Base-by-base conservation (phyloP, 768 basidiomycete genomes). In the Podaxis sp. region DNA sequence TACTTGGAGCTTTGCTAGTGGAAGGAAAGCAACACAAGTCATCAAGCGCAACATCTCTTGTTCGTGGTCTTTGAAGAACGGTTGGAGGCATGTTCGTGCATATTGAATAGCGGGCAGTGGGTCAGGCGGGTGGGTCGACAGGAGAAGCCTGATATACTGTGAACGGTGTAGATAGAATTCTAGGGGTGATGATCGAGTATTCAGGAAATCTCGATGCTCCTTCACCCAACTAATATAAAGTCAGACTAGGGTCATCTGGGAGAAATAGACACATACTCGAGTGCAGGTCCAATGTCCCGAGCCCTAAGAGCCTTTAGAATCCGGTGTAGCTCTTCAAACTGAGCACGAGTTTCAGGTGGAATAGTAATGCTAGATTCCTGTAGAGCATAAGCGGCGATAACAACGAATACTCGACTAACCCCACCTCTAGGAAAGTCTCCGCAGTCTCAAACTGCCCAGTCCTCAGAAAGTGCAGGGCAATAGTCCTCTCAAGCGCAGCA, bases 141-240 rank as follows among this genome's bases (percentile, higher is more conserved):
- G 79, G 19, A 96, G 81, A 9, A 96, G 78, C 3, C 87, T 87
- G 58, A 97, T 83, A 72, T 93, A 98, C 72, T 94, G 89, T 9
- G 93, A 94, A 27, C 93, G 91, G 68, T 98, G 93, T 27, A 98
- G 83, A 70, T 89, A 79, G 71, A 96, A 99, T 67, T 94, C 93
- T 11, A 99, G 82, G 0, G 92, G 82, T 0, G 95, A 96, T 8
- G 84, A 84, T 36, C 89, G 87, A 4, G 80, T 74, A 51, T 79
- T 79, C 12, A 97, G 80, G 70, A 92, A 95, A 2, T 69, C 59
- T 29, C 83, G 81, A 68, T 96, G 87, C 57, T 77, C 78, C 47
- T 76, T 76, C 13, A 88, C 85, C 97, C 96, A 98, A 63, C 95
- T 97, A 60, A 27, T n/a, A 57, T 19, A 64, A 53, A 53, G 36